Conservation (phyloP, 371 early-diverging fungal species). For the Mucor saturninus region DNA sequence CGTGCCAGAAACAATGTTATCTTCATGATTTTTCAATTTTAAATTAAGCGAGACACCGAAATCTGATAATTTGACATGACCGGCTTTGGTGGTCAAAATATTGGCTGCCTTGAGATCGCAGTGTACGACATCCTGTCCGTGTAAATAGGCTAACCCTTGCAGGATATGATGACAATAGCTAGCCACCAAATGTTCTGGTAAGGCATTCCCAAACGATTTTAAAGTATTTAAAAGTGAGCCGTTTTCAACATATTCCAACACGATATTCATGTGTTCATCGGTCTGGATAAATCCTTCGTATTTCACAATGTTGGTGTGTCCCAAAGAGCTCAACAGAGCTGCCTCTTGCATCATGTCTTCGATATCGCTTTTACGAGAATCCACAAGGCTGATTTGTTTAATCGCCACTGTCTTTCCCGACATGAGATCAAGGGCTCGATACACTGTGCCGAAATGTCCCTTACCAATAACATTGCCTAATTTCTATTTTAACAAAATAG, state of each 20-base stretch:
- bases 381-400: constrained; percentile 78
- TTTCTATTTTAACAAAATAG: constrained; percentile 48
- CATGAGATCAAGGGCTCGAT: constrained; percentile 81
- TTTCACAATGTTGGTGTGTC: constrained; percentile 87
- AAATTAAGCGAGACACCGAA: constrained; percentile 93
- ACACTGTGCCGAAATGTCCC: constrained; percentile 92
- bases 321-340: constrained; percentile 66
- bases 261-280: constrained; percentile 76
- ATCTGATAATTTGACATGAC: constrained; percentile 93
- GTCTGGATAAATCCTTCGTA: constrained; percentile 87
- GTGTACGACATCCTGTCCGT: constrained; percentile 84
- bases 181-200: constrained; percentile 91
- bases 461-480: constrained; percentile 91
- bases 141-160: constrained; percentile 89
- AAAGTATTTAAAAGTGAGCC: constrained; percentile 90
- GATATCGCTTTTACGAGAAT: constrained; percentile 45
- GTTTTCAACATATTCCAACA: constrained; percentile 93
- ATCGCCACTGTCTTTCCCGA: constrained; percentile 91
- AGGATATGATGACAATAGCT: constrained; percentile 90
- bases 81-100: constrained; percentile 92
- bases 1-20: constrained; percentile 80
- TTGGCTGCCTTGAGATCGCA: constrained; percentile 98
- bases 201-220: constrained; percentile 85
- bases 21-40: constrained; percentile 68
- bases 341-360: constrained; percentile 64